Conservation (phyloP, 352 stramenopile genomes). For the Phytophthora lateralis region DNA sequence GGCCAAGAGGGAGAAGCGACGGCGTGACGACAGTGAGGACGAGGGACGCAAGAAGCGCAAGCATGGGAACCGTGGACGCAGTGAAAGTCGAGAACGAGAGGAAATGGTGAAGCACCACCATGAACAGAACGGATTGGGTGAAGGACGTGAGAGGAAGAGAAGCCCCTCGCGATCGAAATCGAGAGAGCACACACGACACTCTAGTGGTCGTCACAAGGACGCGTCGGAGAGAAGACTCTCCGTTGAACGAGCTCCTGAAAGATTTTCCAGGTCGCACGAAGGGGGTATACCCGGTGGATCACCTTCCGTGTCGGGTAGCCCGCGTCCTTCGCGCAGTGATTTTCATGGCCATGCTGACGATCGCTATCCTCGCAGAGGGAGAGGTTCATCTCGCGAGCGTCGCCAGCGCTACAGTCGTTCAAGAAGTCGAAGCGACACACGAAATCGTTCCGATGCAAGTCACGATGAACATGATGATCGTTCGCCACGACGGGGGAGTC, state of each 20-base stretch:
- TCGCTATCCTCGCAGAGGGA: background rate
- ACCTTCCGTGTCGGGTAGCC: background rate
- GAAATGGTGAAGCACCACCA: background rate
- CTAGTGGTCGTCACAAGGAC: background rate
- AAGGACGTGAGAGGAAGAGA: background rate
- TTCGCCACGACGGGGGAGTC: no score
- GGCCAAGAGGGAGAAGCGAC: conserved; percentile 3
- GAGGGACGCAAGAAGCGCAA: conserved; percentile 1
- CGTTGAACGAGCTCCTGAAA: background rate
- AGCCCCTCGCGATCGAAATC: conserved; percentile 14
- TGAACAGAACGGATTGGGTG: background rate
- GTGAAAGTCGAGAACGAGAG: conserved; percentile 6
- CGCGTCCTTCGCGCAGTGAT: background rate
- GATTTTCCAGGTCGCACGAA: background rate
- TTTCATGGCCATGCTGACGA: background rate
- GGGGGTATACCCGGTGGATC: conserved; percentile 2
- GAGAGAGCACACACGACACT: conserved; percentile 4
- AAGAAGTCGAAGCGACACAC: conserved; percentile 15
- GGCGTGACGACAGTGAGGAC: conserved; percentile 10
- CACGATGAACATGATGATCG: background rate
- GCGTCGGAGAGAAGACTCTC: background rate
- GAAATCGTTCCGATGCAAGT: background rate
- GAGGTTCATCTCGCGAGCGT: conserved; percentile 7
- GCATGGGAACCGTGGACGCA: background rate
- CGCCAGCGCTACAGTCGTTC: conserved; percentile 6